Conservation (phyloP, 2,329 filamentous ascomycete species). For the Metarhizium rileyi region DNA sequence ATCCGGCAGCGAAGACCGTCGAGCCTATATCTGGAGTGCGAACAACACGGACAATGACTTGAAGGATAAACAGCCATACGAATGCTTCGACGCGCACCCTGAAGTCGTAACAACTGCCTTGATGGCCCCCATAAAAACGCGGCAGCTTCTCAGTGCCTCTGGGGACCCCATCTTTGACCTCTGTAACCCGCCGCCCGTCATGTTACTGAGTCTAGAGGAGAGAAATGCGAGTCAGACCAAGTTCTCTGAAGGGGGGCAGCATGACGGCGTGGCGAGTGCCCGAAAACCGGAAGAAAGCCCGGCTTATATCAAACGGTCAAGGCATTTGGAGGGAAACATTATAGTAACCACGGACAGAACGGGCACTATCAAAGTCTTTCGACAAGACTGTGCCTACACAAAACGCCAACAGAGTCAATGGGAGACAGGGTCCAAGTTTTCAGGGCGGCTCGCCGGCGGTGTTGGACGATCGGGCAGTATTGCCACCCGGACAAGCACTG, state of each 20-base stretch:
- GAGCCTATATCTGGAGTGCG: slow-evolving; percentile 78
- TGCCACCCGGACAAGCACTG: slow-evolving; percentile 41
- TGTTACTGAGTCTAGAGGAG: slow-evolving; percentile 65
- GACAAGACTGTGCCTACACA: slow-evolving; percentile 80
- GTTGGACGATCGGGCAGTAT: slow-evolving; percentile 50
- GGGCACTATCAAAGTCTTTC: slow-evolving; percentile 86
- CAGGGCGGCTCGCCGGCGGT: slow-evolving; percentile 50
- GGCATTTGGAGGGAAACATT: slow-evolving; percentile 76
- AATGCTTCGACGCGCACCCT: slow-evolving; percentile 84
- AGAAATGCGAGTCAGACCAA: slow-evolving; percentile 32
- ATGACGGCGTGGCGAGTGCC: slow-evolving; percentile 20
- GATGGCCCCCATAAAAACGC: slow-evolving; percentile 70
- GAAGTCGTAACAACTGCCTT: slow-evolving; percentile 83
- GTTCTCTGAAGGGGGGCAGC: slow-evolving; percentile 25
- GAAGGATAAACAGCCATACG: slow-evolving; percentile 71
- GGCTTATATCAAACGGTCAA: slow-evolving; percentile 64
- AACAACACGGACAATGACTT: slow-evolving; percentile 45
- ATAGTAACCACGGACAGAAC: slow-evolving; percentile 84
- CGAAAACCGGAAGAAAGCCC: slow-evolving; percentile 58
- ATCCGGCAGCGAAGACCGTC: slow-evolving; percentile 85
- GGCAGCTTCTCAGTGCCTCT: slow-evolving; percentile 67
- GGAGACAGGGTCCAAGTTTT: slow-evolving; percentile 71
- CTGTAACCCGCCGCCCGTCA: slow-evolving; percentile 89
- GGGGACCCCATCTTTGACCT: slow-evolving; percentile 93
- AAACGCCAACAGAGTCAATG: slow-evolving; percentile 70